Evolutionary conservation across 2,329 filamentous ascomycete genomes (phyloP).

Genomic region (Cytospora leucostoma): DNA sequence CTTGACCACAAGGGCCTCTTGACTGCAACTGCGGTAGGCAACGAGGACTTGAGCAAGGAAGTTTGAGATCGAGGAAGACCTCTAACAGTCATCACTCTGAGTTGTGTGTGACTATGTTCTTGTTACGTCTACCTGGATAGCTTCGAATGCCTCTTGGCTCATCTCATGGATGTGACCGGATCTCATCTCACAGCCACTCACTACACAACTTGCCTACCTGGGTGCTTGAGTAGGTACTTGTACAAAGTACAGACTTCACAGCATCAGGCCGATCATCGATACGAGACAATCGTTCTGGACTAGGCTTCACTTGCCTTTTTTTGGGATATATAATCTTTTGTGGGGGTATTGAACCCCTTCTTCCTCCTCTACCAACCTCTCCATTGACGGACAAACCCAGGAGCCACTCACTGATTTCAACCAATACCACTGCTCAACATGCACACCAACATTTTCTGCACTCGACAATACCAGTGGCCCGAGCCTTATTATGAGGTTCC

Average conservation of each 20-base stretch:
- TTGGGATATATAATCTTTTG: neutral
- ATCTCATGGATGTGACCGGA: neutral
- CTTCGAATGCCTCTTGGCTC: neutral
- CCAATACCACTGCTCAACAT: constrained; percentile 1
- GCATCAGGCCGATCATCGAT: neutral
- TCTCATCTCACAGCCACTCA: neutral
- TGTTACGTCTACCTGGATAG: neutral
- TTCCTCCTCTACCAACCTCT: neutral
- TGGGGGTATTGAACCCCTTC: neutral
- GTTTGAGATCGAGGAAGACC: too few species aligned
- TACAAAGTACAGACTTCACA: neutral
- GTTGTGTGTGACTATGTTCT: neutral
- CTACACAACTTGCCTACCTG: neutral
- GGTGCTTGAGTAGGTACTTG: neutral
- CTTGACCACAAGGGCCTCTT: neutral
- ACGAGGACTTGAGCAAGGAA: too few species aligned
- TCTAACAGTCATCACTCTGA: too few species aligned
- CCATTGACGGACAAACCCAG: neutral
- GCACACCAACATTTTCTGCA: neutral
- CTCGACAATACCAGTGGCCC: constrained; percentile 8
- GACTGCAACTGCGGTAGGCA: too few species aligned
- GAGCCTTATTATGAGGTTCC: constrained; percentile 20
- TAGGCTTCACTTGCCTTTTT: neutral
- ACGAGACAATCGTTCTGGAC: neutral
- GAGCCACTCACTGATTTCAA: neutral